Evolutionary conservation across 2,329 filamentous ascomycete species (phyloP).

Genomic region (Pseudohalonectria lignicola): DNA sequence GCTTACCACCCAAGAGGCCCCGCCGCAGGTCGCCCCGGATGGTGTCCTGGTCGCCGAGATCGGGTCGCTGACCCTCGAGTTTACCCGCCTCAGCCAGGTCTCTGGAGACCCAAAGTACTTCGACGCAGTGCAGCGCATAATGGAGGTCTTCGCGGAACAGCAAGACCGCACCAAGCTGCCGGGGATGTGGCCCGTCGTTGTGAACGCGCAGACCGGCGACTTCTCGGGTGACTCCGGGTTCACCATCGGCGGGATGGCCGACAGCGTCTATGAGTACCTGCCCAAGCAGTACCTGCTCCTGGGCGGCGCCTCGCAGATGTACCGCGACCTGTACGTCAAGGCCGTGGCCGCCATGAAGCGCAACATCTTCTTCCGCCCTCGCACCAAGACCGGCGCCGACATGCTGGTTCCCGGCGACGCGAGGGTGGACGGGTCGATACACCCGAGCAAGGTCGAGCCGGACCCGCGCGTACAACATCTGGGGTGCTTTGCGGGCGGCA

Average conservation of each 20-base stretch:
- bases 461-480: conserved; percentile 26
- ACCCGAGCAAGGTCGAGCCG: conserved; percentile 30
- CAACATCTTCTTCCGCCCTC: conserved; percentile 9
- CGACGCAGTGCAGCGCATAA: conserved; percentile 65
- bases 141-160: conserved; percentile 50
- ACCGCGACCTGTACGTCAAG: conserved; percentile 52
- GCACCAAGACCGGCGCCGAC: neutral
- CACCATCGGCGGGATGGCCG: conserved; percentile 31
- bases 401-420: conserved; percentile 9
- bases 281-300: conserved; percentile 42
- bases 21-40: conserved; percentile 19
- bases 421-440: conserved; percentile 35
- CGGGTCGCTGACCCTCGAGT: conserved; percentile 63
- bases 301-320: conserved; percentile 52
- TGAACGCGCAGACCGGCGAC: conserved; percentile 49
- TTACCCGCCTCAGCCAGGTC: conserved; percentile 63
- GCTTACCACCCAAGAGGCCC: neutral
- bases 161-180: conserved; percentile 59
- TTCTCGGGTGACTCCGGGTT: conserved; percentile 24
- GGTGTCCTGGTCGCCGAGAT: conserved; percentile 31
- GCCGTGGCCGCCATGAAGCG: conserved; percentile 29
- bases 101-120: conserved; percentile 65
- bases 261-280: conserved; percentile 48
- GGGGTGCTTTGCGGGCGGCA: conserved; percentile 30
- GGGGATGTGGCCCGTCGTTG: conserved; percentile 58